A percentile compares a stretch with the other conserved stretches of the same genome.
phyloP scores from a whole-genome alignment of 2,329 filamentous ascomycete species.

The Colletotrichum tropicale region DNA sequence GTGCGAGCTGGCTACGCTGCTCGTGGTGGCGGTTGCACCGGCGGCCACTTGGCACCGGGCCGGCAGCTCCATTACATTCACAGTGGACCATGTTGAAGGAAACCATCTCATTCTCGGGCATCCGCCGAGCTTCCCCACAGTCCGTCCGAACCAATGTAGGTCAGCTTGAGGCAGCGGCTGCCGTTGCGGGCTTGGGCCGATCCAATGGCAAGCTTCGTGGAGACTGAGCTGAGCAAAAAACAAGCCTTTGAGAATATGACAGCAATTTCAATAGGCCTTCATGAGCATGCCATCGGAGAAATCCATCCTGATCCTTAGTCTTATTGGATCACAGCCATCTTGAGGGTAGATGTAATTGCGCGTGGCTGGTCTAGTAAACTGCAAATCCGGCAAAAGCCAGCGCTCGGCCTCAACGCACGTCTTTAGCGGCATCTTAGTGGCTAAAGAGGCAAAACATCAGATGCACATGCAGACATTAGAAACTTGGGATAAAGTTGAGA shows the following conservation, averaged over 20 bases:
- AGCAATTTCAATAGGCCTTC: not conserved
- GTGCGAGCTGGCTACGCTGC: too few species aligned
- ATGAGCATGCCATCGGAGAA: not conserved
- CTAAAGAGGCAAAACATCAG: not conserved
- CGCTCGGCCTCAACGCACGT: not conserved
- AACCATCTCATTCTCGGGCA: not conserved
- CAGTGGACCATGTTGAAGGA: too few species aligned
- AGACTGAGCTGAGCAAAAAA: not conserved
- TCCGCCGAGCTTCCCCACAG: not conserved
- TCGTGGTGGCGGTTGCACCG: too few species aligned
- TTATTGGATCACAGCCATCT: not conserved
- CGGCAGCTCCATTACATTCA: accelerated
- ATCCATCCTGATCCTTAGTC: not conserved
- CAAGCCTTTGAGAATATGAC: not conserved
- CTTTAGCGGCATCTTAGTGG: not conserved
- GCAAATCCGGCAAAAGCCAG: not conserved
- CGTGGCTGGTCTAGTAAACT: not conserved
- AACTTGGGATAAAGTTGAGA: not conserved
- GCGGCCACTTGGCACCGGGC: not conserved
- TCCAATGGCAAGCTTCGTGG: not conserved
- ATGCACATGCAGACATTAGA: not conserved
- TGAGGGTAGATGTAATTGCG: not conserved
- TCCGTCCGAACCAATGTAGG: not conserved
- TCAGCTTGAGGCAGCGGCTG: not conserved
- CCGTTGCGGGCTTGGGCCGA: not conserved